Conservation (phyloP, 176 grass and related monocot species). For the Oryza nivara region DNA sequence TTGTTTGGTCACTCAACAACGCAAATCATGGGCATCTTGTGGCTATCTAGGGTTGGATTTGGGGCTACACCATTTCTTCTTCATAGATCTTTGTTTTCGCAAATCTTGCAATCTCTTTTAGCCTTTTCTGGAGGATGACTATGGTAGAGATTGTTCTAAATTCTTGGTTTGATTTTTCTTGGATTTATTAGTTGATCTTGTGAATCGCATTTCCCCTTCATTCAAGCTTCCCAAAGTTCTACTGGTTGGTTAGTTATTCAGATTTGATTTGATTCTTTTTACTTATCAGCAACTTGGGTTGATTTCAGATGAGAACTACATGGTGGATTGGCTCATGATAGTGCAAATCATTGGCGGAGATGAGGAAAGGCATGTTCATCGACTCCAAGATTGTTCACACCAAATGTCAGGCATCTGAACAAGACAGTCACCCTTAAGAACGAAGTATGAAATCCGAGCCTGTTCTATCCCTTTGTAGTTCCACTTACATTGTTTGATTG, state of each 20-base stretch:
- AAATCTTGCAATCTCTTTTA: neutral
- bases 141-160: neutral
- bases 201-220: neutral
- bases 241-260: neutral
- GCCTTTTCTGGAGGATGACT: neutral
- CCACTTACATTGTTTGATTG: neutral
- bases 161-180: neutral
- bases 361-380: neutral
- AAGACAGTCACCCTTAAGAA: neutral
- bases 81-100: neutral
- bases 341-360: neutral
- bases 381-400: neutral
- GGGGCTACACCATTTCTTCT: neutral
- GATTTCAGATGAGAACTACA: neutral
- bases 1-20: too few relatives aligned
- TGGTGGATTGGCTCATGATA: neutral
- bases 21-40: neutral
- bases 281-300: neutral
- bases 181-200: neutral
- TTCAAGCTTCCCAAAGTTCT: neutral
- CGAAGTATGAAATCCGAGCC: neutral
- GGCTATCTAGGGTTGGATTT: neutral
- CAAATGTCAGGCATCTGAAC: neutral
- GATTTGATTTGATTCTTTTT: neutral
- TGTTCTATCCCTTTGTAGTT: neutral